Percentiles rank a stretch among this genome's conserved stretches.
phyloP scores from a whole-genome alignment of 169 alveolate species.

The Theileria annulata region DNA sequence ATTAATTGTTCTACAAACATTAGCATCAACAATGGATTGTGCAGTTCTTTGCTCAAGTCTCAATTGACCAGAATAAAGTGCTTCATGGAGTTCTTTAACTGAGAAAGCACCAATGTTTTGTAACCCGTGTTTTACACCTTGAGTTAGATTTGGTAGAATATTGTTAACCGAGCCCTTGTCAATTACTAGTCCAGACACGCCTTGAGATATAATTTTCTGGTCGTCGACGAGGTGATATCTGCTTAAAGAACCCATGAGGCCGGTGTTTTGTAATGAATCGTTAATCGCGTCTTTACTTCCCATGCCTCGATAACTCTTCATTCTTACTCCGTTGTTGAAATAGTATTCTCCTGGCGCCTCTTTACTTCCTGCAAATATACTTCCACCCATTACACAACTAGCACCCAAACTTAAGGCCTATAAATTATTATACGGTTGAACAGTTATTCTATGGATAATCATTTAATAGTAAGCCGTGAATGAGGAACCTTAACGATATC shows the following conservation, averaged over 20 bases:
- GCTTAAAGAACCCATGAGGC: conserved; percentile 39
- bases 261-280: conserved; percentile 34
- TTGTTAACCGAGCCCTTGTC: conserved; percentile 85
- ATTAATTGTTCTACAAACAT: conserved; percentile 26
- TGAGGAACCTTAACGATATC: conserved; percentile 83
- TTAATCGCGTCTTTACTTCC: conserved; percentile 85
- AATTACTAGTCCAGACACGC: conserved; percentile 84
- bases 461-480: conserved; percentile 84
- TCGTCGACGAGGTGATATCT: conserved; percentile 72
- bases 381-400: conserved; percentile 89
- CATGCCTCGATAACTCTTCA: conserved; percentile 88
- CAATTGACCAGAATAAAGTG: conserved; percentile 62
- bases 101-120: conserved; percentile 64
- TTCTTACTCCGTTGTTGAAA: conserved; percentile 82
- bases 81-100: conserved; percentile 63
- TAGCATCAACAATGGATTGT: conserved; percentile 42
- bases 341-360: conserved; percentile 93
- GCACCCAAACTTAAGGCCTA: conserved; percentile 90
- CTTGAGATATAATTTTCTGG: conserved; percentile 80
- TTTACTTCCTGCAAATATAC: conserved; percentile 90
- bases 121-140: conserved; percentile 79
- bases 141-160: conserved; percentile 81
- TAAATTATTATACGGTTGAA: neutral
- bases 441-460: too few species aligned
- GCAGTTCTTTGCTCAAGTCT: conserved; percentile 66